A percentile compares a stretch with the other conserved stretches of the same genome.
phyloP scores from a whole-genome alignment of 352 stramenopile genomes.

The Hyaloperonospora brassicae region DNA sequence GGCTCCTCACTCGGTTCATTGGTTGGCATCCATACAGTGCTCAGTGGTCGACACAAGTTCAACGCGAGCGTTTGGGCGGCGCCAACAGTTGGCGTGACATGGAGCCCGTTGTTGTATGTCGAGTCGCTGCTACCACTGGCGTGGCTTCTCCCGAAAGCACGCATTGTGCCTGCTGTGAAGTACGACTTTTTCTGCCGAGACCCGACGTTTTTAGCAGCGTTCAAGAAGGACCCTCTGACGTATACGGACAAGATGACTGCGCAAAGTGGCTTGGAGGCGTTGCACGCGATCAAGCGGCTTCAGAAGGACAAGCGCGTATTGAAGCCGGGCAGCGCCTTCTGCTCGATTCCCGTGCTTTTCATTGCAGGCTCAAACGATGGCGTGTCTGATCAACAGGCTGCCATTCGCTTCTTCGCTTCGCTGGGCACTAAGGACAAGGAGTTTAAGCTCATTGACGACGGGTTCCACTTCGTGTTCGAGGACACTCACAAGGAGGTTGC shows the following conservation, averaged over 20 bases:
- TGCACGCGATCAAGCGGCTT: slow-evolving; percentile 28
- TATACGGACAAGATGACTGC: slow-evolving; percentile 35
- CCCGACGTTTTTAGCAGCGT: slow-evolving; percentile 33
- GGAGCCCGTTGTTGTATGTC: slow-evolving; percentile 32
- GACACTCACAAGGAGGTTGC: slow-evolving; percentile 45
- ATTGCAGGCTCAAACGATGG: slow-evolving; percentile 37
- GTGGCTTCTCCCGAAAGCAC: slow-evolving; percentile 25
- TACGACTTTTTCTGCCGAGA: slow-evolving; percentile 24
- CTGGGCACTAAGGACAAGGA: slow-evolving; percentile 48
- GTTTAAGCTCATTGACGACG: slow-evolving; percentile 47
- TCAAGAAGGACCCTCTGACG: slow-evolving; percentile 40
- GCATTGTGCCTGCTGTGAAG: slow-evolving; percentile 45
- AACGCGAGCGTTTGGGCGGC: slow-evolving; percentile 39
- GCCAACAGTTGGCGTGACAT: slow-evolving; percentile 44
- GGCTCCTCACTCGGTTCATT: slow-evolving; percentile 53
- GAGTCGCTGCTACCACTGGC: slow-evolving; percentile 33
- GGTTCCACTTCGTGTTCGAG: slow-evolving; percentile 52
- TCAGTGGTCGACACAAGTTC: slow-evolving; percentile 42
- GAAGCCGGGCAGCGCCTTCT: slow-evolving; percentile 26
- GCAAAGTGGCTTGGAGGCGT: slow-evolving; percentile 24
- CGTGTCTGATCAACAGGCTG: slow-evolving; percentile 37
- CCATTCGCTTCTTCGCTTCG: slow-evolving; percentile 39
- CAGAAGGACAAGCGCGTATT: slow-evolving; percentile 24
- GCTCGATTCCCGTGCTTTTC: slow-evolving; percentile 23
- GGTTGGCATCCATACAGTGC: slow-evolving; percentile 44